Base-by-base conservation (phyloP, 1,139 yeast species). In the Eremothecium cymbalariae region DNA sequence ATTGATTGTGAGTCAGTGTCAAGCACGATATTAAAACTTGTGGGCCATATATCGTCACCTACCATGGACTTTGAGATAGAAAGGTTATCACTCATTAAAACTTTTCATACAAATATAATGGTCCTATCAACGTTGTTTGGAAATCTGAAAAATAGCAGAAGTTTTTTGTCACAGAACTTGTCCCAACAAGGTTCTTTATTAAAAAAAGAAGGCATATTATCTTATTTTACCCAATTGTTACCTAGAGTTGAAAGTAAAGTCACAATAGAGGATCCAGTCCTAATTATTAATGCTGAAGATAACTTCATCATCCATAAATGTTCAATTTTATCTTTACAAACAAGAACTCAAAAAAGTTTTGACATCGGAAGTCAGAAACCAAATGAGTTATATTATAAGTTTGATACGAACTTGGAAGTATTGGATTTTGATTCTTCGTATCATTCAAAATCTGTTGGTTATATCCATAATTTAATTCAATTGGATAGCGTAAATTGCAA, bases 1-100 rank as follows among this genome's bases (percentile, higher is more conserved):
- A 11, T 28, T 8, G 39, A 62, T 44, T 60, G 62, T 2, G 49
- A 64, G 14, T 70, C 64, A 36, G 52, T 67, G n/a, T 61, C 74
- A 0, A 61, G 68, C 23, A 67, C 74, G 11, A 66, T 71, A 25
- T 67, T 74, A 1, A 64, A 70, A 8, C 38, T 74, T 4, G 73
- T 72, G 36, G 63, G 75, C 30, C 70, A 70, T 44, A 56, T 74
- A 2, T 57, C 76, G 49, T 58, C 66, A 50, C 54, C 72, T 60
- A 48, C 65, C 46, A 13, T 51, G 56, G 55, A 61, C 59, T 33
- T 64, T 59, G 30, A 50, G 62, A 29, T 42, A 59, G 22, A 54
- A 46, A 41, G 70, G 61, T 44, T 51, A 20, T 48, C 62, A 7
- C 44, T 53, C 37, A 28, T 47, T 33, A 49, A 50, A 28, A 45